These are phyloP conservation scores for Apiotrichum gamsii DNA, from an alignment of 1,284 basidiomycete species.

Conservation along the genomic window DNA sequence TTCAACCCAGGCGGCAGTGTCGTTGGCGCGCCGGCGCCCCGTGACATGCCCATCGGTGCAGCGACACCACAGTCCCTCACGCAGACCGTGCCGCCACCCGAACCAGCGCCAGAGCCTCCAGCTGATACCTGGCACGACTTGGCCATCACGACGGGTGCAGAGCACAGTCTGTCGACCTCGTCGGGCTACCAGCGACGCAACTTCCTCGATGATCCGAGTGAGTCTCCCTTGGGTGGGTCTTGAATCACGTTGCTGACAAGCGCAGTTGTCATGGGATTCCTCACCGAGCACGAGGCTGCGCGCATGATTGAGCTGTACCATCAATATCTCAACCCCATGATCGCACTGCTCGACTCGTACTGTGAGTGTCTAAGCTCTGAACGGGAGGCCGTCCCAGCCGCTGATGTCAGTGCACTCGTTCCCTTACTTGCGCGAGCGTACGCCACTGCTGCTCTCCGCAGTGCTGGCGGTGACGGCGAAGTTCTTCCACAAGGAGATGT, in stretches of 20 bases:
- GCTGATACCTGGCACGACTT: not conserved
- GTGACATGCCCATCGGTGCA: no score
- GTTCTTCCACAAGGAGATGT: slow-evolving; percentile 57
- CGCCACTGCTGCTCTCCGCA: slow-evolving; percentile 44
- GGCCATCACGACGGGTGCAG: not conserved
- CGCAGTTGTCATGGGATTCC: not conserved
- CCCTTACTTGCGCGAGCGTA: slow-evolving; percentile 5
- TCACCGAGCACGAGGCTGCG: not conserved
- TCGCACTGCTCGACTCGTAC: slow-evolving; percentile 13
- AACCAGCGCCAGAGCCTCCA: not conserved
- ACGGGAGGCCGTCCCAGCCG: no score
- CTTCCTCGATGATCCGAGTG: slow-evolving; percentile 5
- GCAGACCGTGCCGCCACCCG: not conserved
- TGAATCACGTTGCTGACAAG: not conserved
- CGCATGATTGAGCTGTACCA: slow-evolving; percentile 3
- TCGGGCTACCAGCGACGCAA: not conserved
- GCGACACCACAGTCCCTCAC: not conserved
- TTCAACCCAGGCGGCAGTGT: no score
- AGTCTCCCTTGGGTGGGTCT: not conserved
- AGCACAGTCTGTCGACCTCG: not conserved
- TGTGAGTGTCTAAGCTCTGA: slow-evolving; percentile 6
- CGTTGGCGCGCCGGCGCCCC: no score
- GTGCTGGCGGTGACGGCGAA: slow-evolving; percentile 70
- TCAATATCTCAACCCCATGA: slow-evolving; percentile 12
- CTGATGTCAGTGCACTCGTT: slow-evolving; percentile 14